Base-by-base conservation (phyloP, 495 filamentous ascomycete genomes). In the Xylaria sp. region DNA sequence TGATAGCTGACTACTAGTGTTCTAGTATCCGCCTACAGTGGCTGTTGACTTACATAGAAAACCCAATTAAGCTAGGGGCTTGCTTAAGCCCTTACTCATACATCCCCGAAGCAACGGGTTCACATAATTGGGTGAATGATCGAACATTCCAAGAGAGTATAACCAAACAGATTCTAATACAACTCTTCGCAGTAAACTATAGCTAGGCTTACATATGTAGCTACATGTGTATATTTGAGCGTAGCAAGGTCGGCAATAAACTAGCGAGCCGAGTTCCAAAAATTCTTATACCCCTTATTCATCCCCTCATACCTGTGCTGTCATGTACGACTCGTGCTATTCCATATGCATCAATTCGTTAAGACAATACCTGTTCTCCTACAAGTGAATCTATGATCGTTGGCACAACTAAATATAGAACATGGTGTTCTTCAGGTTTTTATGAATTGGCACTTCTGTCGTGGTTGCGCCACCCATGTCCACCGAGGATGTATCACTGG, bases 371-470 rank as follows among this genome's bases (percentile, higher is more conserved):
- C 21, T 59, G 2, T 21, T 37, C 33, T 37, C 19, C 57, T 37
- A 19, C 9, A 14, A 59, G 15, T 9, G 15, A 21, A 5, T 40
- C 7, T 17, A 7, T 21, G 57, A 11, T 15, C 5, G 19, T 21
- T 21, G 9, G 5, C 9, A 21, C 0, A 21, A 24, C 41, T 67
- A 92, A 66, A 92, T 89, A 79, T 92, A 92, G 71, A 91, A 92
- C 90, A 92, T 92, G 5, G 81, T 85, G 63, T 91, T 80, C 33
- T 76, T 75, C 40, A 92, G 64, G 1, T 78, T 86, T 3, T 67
- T 35, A 59, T 87, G 85, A 19, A 88, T 81, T 41, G 1, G 62
- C 37, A 82, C 80, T 67, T 76, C 73, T 35, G 66, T 17, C 52
- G 12, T 14, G n/a, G 8, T 53, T 29, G 15, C n/a, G 11, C 33